These are phyloP conservation scores for Penicillium decumbens DNA, from an alignment of 2,329 filamentous ascomycete species.

Conservation along the genomic window DNA sequence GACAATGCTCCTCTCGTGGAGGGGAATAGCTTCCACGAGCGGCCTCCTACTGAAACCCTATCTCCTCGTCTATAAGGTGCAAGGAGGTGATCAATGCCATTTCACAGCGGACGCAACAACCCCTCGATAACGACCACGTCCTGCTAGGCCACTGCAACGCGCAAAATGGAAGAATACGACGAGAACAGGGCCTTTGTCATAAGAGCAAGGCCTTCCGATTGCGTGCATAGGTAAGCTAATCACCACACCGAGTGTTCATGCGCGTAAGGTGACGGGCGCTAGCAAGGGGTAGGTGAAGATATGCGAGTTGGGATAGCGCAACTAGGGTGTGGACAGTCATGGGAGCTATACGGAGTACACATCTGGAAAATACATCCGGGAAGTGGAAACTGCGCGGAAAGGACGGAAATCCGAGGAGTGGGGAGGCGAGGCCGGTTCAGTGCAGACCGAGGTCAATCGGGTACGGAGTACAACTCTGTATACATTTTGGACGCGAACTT, in stretches of 20 bases:
- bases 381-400: not conserved
- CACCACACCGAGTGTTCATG: slow-evolving; percentile 8
- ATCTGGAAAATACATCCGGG: not conserved
- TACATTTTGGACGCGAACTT: too few relatives aligned
- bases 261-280: slow-evolving; percentile 4
- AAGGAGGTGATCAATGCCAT: not conserved
- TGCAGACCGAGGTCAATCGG: not conserved
- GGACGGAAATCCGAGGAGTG: slow-evolving; percentile 3
- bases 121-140: not conserved
- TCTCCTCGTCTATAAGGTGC: not conserved
- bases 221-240: slow-evolving; percentile 10
- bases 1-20: slow-evolving; percentile 11
- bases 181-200: slow-evolving; percentile 23
- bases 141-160: not conserved
- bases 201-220: slow-evolving; percentile 22
- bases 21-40: not conserved
- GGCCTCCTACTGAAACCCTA: not conserved
- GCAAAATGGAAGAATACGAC: slow-evolving; percentile 4
- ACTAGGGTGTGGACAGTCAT: slow-evolving; percentile 21
- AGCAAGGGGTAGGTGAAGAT: slow-evolving; percentile 9
- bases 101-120: not conserved
- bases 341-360: not conserved
- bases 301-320: slow-evolving; percentile 38
- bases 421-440: not conserved
- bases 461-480: not conserved